These are phyloP conservation scores for Papiliotrema nemorosa DNA, from an alignment of 1,284 basidiomycete species.

Conservation along the genomic window DNA sequence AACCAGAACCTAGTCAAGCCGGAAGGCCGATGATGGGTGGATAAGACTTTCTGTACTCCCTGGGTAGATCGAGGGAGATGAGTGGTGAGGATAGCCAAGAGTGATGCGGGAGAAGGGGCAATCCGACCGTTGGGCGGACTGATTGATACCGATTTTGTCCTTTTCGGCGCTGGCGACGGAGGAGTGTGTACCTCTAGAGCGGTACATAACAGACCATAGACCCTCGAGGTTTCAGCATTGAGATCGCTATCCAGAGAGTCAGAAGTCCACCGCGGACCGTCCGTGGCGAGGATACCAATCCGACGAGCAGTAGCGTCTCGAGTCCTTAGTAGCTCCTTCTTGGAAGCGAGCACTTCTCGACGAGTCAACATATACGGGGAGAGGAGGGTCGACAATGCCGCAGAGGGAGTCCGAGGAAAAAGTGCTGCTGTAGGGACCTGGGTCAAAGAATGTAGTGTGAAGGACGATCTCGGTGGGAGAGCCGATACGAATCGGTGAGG, in stretches of 20 bases:
- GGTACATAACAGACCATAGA: slow-evolving; percentile 37
- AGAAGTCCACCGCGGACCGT: slow-evolving; percentile 36
- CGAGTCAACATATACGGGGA: slow-evolving; percentile 43
- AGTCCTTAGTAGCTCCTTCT: slow-evolving; percentile 25
- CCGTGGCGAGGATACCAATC: slow-evolving; percentile 41
- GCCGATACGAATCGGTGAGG: slow-evolving; percentile 39
- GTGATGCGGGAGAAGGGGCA: slow-evolving; percentile 18
- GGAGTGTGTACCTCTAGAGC: slow-evolving; percentile 32
- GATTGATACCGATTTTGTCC: slow-evolving; percentile 10
- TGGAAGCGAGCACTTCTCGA: slow-evolving; percentile 40
- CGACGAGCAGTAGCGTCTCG: slow-evolving; percentile 31
- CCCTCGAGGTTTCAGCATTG: slow-evolving; percentile 30
- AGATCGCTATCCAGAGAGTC: slow-evolving; percentile 14
- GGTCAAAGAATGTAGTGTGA: slow-evolving; percentile 21
- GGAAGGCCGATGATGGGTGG: slow-evolving; percentile 36
- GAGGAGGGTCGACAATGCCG: slow-evolving; percentile 30
- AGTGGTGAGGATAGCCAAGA: slow-evolving; percentile 32
- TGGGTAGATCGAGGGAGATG: slow-evolving; percentile 28
- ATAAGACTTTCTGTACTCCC: slow-evolving; percentile 20
- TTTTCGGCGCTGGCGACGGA: slow-evolving; percentile 9
- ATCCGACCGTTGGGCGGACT: slow-evolving; percentile 1
- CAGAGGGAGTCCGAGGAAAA: slow-evolving; percentile 22
- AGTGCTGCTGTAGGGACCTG: slow-evolving; percentile 21
- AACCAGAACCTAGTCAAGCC: slow-evolving; percentile 47
- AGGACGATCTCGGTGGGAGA: slow-evolving; percentile 20